phyloP scores from a whole-genome alignment of 805 yeast species.

The Teunomyces atbi region DNA sequence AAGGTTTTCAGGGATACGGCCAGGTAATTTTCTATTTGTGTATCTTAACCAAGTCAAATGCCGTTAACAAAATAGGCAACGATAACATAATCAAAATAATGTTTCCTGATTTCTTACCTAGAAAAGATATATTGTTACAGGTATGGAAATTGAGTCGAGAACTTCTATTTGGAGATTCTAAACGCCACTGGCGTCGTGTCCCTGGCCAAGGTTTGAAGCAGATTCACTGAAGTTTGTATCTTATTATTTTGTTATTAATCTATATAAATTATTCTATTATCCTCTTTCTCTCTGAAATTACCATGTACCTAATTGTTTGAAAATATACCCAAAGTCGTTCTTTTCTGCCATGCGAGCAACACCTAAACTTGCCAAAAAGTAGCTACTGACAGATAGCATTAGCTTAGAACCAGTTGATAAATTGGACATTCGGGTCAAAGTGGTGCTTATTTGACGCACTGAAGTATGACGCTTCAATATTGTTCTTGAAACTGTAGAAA shows the following conservation, averaged over 20 bases:
- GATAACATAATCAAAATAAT: constrained; percentile 31
- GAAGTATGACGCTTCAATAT: constrained; percentile 2
- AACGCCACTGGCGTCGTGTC: constrained; percentile 32
- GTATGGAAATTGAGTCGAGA: constrained; percentile 41
- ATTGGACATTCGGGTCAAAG: not conserved
- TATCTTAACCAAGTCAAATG: constrained; percentile 45
- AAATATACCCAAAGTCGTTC: constrained; percentile 25
- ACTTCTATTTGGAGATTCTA: constrained; percentile 31
- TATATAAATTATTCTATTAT: not conserved
- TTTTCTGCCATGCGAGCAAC: constrained; percentile 32
- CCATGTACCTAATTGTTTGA: constrained; percentile 30
- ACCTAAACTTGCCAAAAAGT: constrained; percentile 24
- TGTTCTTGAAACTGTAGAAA: constrained; percentile 3
- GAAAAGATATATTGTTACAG: constrained; percentile 37
- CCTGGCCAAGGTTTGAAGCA: constrained; percentile 38
- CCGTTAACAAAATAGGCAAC: constrained; percentile 7
- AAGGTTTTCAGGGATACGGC: constrained; percentile 68
- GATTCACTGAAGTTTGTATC: constrained; percentile 4
- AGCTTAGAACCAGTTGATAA: not conserved
- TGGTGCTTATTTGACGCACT: not conserved
- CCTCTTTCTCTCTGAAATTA: not conserved
- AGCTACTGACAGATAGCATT: constrained; percentile 11
- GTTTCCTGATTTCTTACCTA: constrained; percentile 42
- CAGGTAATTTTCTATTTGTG: constrained; percentile 64
- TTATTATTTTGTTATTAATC: not conserved